Percentiles rank a stretch among this genome's conserved stretches.
phyloP scores from a whole-genome alignment of 345 rosid species.

The Corymbia maculata region DNA sequence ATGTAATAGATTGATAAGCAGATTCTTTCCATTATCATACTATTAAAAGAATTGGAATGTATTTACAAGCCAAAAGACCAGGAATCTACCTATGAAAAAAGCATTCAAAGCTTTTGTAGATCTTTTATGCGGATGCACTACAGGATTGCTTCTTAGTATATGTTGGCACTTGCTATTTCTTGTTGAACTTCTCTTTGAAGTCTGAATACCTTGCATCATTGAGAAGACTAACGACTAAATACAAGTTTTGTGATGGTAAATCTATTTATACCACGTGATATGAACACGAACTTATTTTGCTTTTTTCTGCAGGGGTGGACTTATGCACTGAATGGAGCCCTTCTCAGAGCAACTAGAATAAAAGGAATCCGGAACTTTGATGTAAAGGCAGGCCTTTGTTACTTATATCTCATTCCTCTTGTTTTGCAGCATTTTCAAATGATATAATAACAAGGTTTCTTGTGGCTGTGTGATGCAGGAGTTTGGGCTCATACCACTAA shows the following conservation, averaged over 20 bases:
- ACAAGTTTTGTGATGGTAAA: not conserved
- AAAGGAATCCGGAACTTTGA: conserved; percentile 50
- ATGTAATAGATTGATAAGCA: not conserved
- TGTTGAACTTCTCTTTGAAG: not conserved
- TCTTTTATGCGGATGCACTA: not conserved
- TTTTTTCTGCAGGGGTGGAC: conserved; percentile 69
- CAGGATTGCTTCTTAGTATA: not conserved
- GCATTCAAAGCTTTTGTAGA: not conserved
- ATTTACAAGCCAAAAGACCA: not conserved
- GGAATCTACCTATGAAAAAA: not conserved
- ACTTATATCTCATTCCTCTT: not conserved
- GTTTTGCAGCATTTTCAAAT: not conserved
- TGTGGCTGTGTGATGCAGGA: conserved; percentile 36
- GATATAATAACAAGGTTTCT: conserved; percentile 6
- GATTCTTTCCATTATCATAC: not conserved
- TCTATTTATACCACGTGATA: not conserved
- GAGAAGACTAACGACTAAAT: not conserved
- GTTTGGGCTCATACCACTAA: conserved; percentile 62
- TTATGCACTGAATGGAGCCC: conserved; percentile 68
- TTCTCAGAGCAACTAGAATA: conserved; percentile 69
- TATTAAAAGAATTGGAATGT: not conserved
- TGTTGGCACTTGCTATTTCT: not conserved
- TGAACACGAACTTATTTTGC: not conserved
- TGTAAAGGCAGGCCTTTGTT: conserved; percentile 34
- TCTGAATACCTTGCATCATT: not conserved